Evolutionary conservation across 148 eudicot genomes (phyloP).

Genomic region (Cornus suecica): DNA sequence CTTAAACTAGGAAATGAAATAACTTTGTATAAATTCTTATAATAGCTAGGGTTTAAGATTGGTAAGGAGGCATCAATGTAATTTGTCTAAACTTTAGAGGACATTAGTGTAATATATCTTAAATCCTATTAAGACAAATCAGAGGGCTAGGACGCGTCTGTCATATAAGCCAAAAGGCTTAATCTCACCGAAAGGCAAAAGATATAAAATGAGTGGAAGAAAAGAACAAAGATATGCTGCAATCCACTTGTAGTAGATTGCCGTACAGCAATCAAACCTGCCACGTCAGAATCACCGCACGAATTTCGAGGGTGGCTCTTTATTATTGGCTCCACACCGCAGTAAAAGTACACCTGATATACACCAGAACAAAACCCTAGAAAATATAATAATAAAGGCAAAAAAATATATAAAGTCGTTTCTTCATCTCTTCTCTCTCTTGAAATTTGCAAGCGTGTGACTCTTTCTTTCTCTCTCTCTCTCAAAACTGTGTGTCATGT

Average conservation of each 20-base stretch:
- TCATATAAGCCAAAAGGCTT: not conserved
- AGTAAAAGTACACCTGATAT: constrained; percentile 3
- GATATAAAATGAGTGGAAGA: not conserved
- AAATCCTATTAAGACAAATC: not conserved
- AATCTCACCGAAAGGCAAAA: not conserved
- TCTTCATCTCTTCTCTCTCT: not conserved
- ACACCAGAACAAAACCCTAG: constrained; percentile 8
- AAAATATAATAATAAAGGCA: not conserved
- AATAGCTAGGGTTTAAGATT: no score
- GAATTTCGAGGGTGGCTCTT: not conserved
- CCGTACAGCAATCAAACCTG: not conserved
- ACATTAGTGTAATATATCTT: no score
- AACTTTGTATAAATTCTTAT: no score
- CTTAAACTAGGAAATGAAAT: no score
- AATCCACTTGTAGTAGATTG: not conserved
- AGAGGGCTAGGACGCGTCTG: not conserved
- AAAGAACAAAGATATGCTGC: constrained; percentile 10
- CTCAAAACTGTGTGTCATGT: no score
- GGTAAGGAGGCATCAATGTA: no score
- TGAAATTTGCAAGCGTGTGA: not conserved
- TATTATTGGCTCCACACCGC: not conserved
- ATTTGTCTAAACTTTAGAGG: no score
- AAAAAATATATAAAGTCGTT: not conserved
- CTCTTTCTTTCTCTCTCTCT: not conserved
- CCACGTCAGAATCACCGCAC: not conserved